Percentiles rank a stretch among this genome's conserved stretches.
These are phyloP conservation scores for Leccinum subgranulosum DNA, from an alignment of 768 basidiomycete genomes.

Conservation along the genomic window DNA sequence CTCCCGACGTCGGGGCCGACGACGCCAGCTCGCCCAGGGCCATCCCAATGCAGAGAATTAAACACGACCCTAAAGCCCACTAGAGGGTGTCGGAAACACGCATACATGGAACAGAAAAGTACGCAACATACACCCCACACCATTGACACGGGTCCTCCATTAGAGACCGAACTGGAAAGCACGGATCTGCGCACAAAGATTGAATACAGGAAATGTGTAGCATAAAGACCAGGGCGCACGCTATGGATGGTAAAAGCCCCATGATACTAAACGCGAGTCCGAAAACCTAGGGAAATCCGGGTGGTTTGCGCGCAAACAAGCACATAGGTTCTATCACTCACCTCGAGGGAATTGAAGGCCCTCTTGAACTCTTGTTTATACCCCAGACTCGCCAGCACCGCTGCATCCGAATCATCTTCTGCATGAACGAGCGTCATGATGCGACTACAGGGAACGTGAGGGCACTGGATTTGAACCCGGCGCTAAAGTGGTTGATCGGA, in stretches of 20 bases:
- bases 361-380: constrained; percentile 36
- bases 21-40: constrained; percentile 38
- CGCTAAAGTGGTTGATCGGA: not conserved
- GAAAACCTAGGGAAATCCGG: constrained; percentile 47
- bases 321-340: not conserved
- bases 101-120: not conserved
- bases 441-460: not conserved
- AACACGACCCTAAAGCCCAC: constrained; percentile 35
- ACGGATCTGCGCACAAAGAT: constrained; percentile 35
- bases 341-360: constrained; percentile 30
- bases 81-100: not conserved
- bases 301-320: not conserved
- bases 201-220: not conserved
- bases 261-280: constrained; percentile 69
- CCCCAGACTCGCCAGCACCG: constrained; percentile 26
- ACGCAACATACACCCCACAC: constrained; percentile 36
- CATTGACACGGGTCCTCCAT: constrained; percentile 45
- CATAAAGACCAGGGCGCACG: constrained; percentile 34
- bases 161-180: constrained; percentile 41
- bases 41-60: constrained; percentile 37
- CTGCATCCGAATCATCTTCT: constrained; percentile 21
- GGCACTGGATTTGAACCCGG: not conserved
- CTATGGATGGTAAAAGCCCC: constrained; percentile 61
- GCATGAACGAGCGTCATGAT: not conserved
- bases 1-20: constrained; percentile 38